Percentiles rank a stretch among this genome's conserved stretches.
These are phyloP conservation scores for Alternaria postmessia DNA, from an alignment of 2,329 filamentous ascomycete genomes.

Conservation along the genomic window DNA sequence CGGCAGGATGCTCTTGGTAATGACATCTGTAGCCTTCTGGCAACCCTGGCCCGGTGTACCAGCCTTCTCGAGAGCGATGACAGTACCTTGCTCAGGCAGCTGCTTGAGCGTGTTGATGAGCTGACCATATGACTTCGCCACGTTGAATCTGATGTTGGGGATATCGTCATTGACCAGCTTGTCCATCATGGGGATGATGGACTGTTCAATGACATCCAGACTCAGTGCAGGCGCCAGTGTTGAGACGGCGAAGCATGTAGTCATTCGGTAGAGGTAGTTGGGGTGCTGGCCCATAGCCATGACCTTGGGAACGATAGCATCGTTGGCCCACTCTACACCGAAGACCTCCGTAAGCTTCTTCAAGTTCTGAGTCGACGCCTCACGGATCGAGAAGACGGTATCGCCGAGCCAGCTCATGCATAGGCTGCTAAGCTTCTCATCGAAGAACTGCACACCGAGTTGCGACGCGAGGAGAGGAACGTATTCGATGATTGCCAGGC, in stretches of 20 bases:
- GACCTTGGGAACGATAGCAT: conserved; percentile 97
- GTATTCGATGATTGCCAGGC: conserved; percentile 98
- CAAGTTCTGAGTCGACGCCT: conserved; percentile 95
- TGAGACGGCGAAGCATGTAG: conserved; percentile 98
- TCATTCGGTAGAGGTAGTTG: conserved; percentile 99
- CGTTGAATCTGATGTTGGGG: conserved; percentile 99
- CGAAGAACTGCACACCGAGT: conserved; percentile 95
- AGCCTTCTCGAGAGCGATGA: conserved; percentile 84
- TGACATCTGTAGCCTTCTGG: conserved; percentile 77
- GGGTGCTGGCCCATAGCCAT: conserved; percentile 98
- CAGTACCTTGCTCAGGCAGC: conserved; percentile 85
- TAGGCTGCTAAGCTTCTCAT: conserved; percentile 92
- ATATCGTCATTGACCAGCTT: conserved; percentile 94
- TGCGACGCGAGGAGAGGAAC: conserved; percentile 96
- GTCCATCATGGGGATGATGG: conserved; percentile 94
- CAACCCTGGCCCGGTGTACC: conserved; percentile 68
- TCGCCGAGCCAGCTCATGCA: conserved; percentile 99
- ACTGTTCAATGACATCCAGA: conserved; percentile 89
- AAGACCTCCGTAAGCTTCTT: conserved; percentile 99
- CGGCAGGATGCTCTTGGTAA: conserved; percentile 85
- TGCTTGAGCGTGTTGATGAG: conserved; percentile 91
- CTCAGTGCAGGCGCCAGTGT: conserved; percentile 93
- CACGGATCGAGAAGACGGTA: conserved; percentile 97
- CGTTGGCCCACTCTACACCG: conserved; percentile 95
- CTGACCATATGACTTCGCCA: conserved; percentile 94